These are phyloP conservation scores for Cyclanthera cordifolia DNA, from an alignment of 306 rosid genomes.

Conservation along the genomic window DNA sequence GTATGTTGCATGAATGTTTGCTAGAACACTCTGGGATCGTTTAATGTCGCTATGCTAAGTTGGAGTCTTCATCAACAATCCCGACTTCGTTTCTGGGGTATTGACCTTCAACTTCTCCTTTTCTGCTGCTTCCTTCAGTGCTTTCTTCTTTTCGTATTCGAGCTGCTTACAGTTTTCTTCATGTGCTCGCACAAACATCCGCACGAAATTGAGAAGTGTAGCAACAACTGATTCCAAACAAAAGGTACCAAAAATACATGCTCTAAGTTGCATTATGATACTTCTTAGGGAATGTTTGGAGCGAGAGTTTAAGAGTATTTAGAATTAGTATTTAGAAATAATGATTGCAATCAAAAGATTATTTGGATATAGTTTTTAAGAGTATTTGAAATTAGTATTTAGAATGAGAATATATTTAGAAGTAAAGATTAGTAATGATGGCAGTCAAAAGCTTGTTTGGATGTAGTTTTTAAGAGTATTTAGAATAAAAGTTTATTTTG, in stretches of 20 bases:
- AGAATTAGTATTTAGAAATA: no score
- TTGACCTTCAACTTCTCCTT: constrained; percentile 27
- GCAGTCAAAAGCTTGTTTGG: no score
- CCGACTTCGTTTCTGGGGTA: constrained; percentile 35
- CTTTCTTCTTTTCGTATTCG: constrained; percentile 49
- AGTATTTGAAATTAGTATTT: no score
- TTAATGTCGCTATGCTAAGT: constrained; percentile 36
- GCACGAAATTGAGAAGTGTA: constrained; percentile 50
- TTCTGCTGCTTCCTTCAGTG: constrained; percentile 49
- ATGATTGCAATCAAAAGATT: no score
- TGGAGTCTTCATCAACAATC: constrained; percentile 28
- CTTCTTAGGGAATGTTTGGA: no score
- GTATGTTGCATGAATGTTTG: background rate
- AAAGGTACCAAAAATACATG: background rate
- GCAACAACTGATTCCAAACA: constrained; percentile 36
- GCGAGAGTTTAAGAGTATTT: no score
- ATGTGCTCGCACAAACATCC: constrained; percentile 48
- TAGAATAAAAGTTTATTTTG: no score
- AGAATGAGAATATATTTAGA: no score
- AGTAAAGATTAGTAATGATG: no score
- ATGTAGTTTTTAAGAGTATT: no score
- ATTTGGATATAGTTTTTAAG: no score
- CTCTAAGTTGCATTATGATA: no score
- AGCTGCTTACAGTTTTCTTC: constrained; percentile 52
- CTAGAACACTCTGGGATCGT: constrained; percentile 14